Evolutionary conservation across 352 stramenopile genomes (phyloP), one percentile per base, ranked within the genome.

Genomic region (Globisporangium abappressorium): DNA sequence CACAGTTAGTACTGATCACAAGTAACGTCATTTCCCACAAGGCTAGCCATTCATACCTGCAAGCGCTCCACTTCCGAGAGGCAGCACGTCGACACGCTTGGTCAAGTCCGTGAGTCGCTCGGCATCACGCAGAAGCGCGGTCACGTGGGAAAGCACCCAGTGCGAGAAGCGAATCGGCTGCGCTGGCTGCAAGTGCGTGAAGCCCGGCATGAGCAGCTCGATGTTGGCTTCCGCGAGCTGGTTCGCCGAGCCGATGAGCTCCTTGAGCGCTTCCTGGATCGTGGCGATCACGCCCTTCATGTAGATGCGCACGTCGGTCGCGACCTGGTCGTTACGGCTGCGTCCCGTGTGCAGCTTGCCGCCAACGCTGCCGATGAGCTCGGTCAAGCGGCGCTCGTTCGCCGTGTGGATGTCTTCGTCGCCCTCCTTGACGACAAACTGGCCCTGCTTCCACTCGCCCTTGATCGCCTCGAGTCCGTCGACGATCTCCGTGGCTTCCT

Each of bases 391-490:
- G 61, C 98, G 93, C 77, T 99, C 98, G 76, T 99, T 99, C 54
- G 97, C 97, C 54, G 97, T 99, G 82, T 99, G 98, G 74, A 99
- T 99, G 81, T 99, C 98, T 79, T 99, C 98, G 77, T 99, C 98
- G 53, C 94, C 93, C 11, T 93, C 75, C 69, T 98, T 97, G 18
- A 96, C 71, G 65, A 92, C 77, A 70, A 98, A 98, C 26, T 62
- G 75, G 47, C 82, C 81, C 24, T 58, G 59, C 26, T 65, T 75
- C 97, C 97, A 99, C 82, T 99, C 97, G 33, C 75, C 72, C 46
- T 90, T 72, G 47, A 98, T 88, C 43, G 81, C 58, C 65, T 96
- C 77, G 11, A 99, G 85, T 5, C 97, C 97, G 30, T 81, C 66
- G 9, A 97, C 78, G 59, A 99, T 96, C 58, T 80, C 66, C 36